A percentile compares a stretch with the other conserved stretches of the same genome.
Evolutionary conservation across 1,139 yeast species (phyloP).

Genomic region (Yamadazyma atlantica): DNA sequence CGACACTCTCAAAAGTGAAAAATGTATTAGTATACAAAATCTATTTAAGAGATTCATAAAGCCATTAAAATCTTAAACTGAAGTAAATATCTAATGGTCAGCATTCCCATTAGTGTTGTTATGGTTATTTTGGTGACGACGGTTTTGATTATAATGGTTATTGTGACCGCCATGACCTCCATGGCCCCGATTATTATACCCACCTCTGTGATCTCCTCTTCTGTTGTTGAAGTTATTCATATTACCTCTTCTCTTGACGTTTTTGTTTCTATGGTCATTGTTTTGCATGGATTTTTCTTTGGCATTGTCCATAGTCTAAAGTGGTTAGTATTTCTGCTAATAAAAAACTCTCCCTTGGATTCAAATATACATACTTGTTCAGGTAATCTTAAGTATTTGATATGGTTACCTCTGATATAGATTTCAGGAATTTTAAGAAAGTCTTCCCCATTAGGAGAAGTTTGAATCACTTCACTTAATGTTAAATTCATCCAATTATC

Average conservation of each 20-base stretch:
- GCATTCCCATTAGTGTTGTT: conserved; percentile 8
- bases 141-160: conserved; percentile 3
- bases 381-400: conserved; percentile 48
- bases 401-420: conserved; percentile 82
- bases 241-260: conserved; percentile 42
- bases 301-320: conserved; percentile 73
- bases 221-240: conserved; percentile 11
- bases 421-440: conserved; percentile 73
- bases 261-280: conserved; percentile 53
- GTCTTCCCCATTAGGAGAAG: conserved; percentile 65
- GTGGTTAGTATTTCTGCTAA: conserved; percentile 10
- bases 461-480: conserved; percentile 72
- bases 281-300: conserved; percentile 63
- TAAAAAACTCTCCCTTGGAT: conserved; percentile 2
- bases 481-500: conserved; percentile 97
- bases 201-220: conserved; percentile 13
- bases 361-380: conserved; percentile 29
- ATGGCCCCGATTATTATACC: conserved; percentile 11
- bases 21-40: conserved; percentile 6
- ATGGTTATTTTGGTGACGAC: conserved; percentile 8
- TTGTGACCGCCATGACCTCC: conserved; percentile 7
- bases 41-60: conserved; percentile 5
- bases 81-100: conserved; percentile 1
- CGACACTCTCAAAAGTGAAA: background rate
- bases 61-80: conserved; percentile 1